Percentiles rank a stretch among this genome's conserved stretches.
Conservation (phyloP, 176 grass and related monocot species). For the Alloteropsis semialata region DNA sequence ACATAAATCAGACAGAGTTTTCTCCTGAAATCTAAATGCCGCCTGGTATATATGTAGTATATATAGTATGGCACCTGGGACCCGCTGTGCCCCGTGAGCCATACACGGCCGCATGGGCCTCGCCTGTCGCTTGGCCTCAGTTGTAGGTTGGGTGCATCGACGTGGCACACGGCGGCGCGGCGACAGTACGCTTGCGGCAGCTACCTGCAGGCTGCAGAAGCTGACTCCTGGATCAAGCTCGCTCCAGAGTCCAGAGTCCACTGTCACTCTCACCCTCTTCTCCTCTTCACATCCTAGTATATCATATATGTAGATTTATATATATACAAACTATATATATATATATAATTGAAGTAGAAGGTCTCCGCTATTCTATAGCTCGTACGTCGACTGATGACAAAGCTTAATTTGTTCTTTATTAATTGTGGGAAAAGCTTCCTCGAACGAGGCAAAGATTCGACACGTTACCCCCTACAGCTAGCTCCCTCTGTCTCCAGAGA, state of each 20-base stretch:
- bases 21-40: not conserved
- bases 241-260: not conserved
- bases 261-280: not conserved
- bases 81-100: not conserved
- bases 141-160: not conserved
- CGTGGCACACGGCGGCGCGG: not conserved
- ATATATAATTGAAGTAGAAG: too few relatives aligned
- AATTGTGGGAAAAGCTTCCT: not conserved
- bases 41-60: too few relatives aligned
- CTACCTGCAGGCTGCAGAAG: too few relatives aligned
- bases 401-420: not conserved
- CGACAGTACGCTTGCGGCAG: not conserved
- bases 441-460: not conserved
- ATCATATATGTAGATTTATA: too few relatives aligned
- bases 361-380: not conserved
- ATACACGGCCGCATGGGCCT: not conserved
- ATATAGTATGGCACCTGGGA: not conserved
- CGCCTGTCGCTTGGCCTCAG: conserved; percentile 5
- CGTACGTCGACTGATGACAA: not conserved
- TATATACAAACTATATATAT: too few relatives aligned
- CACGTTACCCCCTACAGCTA: not conserved
- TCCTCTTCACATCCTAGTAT: too few relatives aligned
- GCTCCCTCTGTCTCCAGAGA: not conserved
- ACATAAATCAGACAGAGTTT: not conserved
- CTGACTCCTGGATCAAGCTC: not conserved